Evolutionary conservation across 306 rosid species (phyloP).

Genomic region (Pterocarpus macrocarpus): DNA sequence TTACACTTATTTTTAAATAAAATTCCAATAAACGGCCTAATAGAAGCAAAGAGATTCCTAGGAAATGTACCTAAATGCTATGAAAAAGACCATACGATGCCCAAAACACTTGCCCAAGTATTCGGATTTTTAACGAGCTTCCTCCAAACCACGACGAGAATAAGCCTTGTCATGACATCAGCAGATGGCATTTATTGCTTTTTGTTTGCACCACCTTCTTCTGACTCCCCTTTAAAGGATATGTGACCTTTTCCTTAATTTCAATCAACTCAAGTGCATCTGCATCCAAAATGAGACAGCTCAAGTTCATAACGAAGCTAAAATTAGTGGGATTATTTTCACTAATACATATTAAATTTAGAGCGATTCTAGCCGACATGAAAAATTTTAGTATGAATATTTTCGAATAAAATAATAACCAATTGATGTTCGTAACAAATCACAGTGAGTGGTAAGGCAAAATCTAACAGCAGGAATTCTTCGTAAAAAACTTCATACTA

Average conservation of each 20-base stretch:
- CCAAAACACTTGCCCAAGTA: slow-evolving; percentile 68
- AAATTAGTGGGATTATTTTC: neutral
- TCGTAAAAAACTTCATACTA: too few species aligned
- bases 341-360: too few species aligned
- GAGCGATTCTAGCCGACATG: neutral
- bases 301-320: neutral
- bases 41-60: neutral
- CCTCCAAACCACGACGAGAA: slow-evolving; percentile 82
- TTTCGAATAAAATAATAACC: too few species aligned
- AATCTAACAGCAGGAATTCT: too few species aligned
- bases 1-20: too few species aligned
- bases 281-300: slow-evolving; percentile 15
- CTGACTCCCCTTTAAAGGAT: slow-evolving; percentile 44
- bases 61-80: slow-evolving; percentile 62
- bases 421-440: too few species aligned
- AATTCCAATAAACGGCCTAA: too few species aligned
- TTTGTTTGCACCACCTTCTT: slow-evolving; percentile 58
- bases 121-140: slow-evolving; percentile 83
- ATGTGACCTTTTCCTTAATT: slow-evolving; percentile 53
- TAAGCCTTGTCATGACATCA: slow-evolving; percentile 76
- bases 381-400: too few species aligned
- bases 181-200: slow-evolving; percentile 77
- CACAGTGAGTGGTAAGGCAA: too few species aligned
- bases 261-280: slow-evolving; percentile 53
- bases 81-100: slow-evolving; percentile 76